phyloP scores from a whole-genome alignment of 192 early-diverging fungal genomes.

The Cetraspora pellucida region DNA sequence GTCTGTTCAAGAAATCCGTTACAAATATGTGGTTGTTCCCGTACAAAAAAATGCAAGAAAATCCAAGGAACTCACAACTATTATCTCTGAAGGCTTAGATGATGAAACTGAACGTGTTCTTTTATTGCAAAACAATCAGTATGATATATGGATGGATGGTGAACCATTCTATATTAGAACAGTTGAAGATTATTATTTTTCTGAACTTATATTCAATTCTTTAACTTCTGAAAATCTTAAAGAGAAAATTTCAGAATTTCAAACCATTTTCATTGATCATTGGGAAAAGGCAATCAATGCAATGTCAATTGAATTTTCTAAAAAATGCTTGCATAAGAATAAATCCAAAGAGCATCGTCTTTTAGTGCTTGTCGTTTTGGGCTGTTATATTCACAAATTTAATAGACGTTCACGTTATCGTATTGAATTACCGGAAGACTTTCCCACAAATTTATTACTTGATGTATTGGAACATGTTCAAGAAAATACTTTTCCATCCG shows the following conservation, averaged over 20 bases:
- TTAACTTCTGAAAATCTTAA: neutral
- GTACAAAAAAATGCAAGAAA: neutral
- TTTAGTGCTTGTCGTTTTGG: neutral
- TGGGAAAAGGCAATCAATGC: neutral
- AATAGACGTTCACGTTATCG: neutral
- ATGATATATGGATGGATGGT: too few species aligned
- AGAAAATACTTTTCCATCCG: neutral
- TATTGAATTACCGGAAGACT: neutral
- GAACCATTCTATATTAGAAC: neutral
- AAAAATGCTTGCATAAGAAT: neutral
- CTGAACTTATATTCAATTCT: neutral
- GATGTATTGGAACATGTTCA: neutral
- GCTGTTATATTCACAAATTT: neutral
- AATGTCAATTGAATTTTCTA: neutral
- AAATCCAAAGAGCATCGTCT: neutral
- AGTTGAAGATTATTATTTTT: neutral
- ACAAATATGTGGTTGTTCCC: neutral
- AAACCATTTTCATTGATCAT: neutral
- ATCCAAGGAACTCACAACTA: neutral
- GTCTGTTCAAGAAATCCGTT: neutral
- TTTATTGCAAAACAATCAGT: too few species aligned
- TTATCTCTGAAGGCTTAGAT: too few species aligned
- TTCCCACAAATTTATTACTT: neutral
- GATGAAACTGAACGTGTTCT: too few species aligned
- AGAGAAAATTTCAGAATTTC: neutral